phyloP scores from a whole-genome alignment of 495 filamentous ascomycete species.

The Talaromyces borbonicus region DNA sequence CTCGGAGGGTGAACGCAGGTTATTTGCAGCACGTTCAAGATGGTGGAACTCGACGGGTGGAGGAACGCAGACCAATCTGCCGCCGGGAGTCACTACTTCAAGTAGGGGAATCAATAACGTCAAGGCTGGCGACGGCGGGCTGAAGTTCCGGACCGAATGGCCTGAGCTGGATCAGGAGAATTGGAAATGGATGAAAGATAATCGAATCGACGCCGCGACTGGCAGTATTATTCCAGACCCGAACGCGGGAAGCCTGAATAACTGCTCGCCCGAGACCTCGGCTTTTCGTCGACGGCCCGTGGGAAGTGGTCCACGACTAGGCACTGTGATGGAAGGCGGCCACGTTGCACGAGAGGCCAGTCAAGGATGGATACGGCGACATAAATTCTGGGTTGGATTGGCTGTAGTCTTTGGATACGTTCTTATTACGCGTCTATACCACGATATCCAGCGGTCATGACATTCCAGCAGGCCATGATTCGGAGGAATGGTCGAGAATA shows the following conservation, averaged over 20 bases:
- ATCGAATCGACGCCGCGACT: conserved; percentile 68
- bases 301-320: conserved; percentile 58
- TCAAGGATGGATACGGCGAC: conserved; percentile 65
- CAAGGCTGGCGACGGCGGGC: conserved; percentile 80
- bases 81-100: conserved; percentile 34
- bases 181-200: conserved; percentile 83
- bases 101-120: conserved; percentile 55
- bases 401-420: conserved; percentile 68
- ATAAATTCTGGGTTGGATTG: conserved; percentile 63
- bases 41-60: conserved; percentile 99
- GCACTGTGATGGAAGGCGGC: conserved; percentile 70
- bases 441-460: conserved; percentile 26
- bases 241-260: conserved; percentile 22
- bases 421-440: conserved; percentile 63
- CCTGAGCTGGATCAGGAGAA: conserved; percentile 84
- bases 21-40: conserved; percentile 64
- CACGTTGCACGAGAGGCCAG: conserved; percentile 66
- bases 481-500: too few species aligned
- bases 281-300: conserved; percentile 56
- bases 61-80: conserved; percentile 54
- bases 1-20: conserved; percentile 65
- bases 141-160: conserved; percentile 86
- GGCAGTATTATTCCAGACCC: conserved; percentile 47
- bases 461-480: not conserved
- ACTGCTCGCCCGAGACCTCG: conserved; percentile 53